These are phyloP conservation scores for Pouteria glomerata DNA, from an alignment of 148 eudicot species.

Conservation along the genomic window DNA sequence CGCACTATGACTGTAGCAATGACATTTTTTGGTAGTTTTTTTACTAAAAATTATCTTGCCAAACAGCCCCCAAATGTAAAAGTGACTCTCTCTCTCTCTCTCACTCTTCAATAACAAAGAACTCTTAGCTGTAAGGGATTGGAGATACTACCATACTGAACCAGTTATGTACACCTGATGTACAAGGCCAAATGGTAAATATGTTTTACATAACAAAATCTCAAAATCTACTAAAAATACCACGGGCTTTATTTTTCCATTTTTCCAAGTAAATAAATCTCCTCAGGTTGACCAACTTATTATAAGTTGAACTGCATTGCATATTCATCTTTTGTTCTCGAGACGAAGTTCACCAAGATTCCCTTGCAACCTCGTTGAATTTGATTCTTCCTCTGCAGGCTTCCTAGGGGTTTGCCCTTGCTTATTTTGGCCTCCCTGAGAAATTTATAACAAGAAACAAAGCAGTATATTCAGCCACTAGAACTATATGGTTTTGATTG, in stretches of 20 bases:
- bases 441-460: conserved; percentile 11
- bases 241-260: not conserved
- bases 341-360: conserved; percentile 29
- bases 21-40: too few relatives aligned
- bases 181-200: not conserved
- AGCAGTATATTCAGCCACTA: not conserved
- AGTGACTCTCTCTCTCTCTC: not conserved
- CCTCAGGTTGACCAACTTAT: not conserved
- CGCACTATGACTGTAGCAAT: too few relatives aligned
- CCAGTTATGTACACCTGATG: too few relatives aligned
- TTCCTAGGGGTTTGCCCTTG: conserved; percentile 44
- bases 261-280: not conserved
- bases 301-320: not conserved
- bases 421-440: conserved; percentile 57
- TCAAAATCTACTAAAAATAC: not conserved
- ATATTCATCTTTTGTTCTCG: conserved; percentile 13
- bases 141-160: too few relatives aligned
- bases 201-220: not conserved
- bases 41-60: too few relatives aligned
- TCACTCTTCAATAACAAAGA: not conserved
- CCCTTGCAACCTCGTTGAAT: conserved; percentile 22
- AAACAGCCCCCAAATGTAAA: too few relatives aligned
- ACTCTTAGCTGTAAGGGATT: not conserved
- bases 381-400: conserved; percentile 37
- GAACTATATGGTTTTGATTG: too few relatives aligned